Percentiles rank a stretch among this genome's conserved stretches.
phyloP scores from a whole-genome alignment of 441 rosid species.

The Gossypium trilobum region DNA sequence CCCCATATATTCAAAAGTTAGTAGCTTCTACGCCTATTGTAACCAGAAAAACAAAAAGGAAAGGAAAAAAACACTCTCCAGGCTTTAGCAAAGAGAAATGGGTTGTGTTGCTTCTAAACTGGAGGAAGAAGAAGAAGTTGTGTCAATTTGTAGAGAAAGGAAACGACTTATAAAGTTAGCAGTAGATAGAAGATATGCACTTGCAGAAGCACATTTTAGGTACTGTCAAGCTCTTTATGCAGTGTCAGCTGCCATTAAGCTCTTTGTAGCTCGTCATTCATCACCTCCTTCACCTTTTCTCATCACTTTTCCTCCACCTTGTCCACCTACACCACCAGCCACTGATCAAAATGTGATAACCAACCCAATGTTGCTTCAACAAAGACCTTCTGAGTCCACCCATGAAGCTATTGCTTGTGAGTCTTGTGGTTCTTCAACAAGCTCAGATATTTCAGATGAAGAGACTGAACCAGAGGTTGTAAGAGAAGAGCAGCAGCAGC shows the following conservation, averaged over 20 bases:
- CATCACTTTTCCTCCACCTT: conserved; percentile 47
- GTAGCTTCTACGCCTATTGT: conserved; percentile 19
- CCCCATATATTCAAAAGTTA: conserved; percentile 11
- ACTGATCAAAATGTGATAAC: conserved; percentile 26
- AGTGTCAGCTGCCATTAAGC: conserved; percentile 73
- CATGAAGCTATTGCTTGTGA: conserved; percentile 36
- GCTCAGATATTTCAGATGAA: conserved; percentile 31
- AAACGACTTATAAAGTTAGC: conserved; percentile 63
- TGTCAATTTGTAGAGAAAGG: conserved; percentile 72
- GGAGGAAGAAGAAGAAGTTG: conserved; percentile 77
- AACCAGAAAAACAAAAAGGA: conserved; percentile 11
- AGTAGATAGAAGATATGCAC: conserved; percentile 58
- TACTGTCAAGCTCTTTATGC: conserved; percentile 81
- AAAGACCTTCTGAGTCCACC: conserved; percentile 36
- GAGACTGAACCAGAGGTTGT: conserved; percentile 24
- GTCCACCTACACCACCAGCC: conserved; percentile 29
- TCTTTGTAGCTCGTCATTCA: conserved; percentile 70
- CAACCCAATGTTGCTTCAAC: conserved; percentile 55
- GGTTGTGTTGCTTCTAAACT: conserved; percentile 91
- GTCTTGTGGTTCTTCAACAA: conserved; percentile 35
- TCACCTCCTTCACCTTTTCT: conserved; percentile 59
- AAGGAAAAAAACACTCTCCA: neutral
- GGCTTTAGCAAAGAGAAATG: conserved; percentile 30
- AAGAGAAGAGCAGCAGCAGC: neutral
- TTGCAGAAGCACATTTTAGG: conserved; percentile 79